phyloP scores from a whole-genome alignment of 345 rosid species.

The Citrus medica region DNA sequence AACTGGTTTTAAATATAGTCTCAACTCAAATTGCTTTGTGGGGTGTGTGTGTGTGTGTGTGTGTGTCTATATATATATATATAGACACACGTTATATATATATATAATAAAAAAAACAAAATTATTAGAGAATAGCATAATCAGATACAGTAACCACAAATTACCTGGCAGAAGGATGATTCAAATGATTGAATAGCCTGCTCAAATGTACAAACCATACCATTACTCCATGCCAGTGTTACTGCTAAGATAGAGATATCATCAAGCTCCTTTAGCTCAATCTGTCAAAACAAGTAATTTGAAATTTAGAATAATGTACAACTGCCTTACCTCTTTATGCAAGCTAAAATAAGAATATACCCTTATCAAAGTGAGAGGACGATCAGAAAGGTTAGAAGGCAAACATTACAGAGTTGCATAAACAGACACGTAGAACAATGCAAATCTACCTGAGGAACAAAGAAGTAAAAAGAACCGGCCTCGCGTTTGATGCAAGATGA shows the following conservation, averaged over 20 bases:
- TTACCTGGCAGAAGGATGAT: slow-evolving; percentile 61
- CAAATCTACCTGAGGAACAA: slow-evolving; percentile 75
- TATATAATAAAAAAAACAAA: background rate
- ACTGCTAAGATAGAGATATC: slow-evolving; percentile 66
- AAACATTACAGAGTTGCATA: background rate
- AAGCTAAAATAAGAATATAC: slow-evolving; percentile 4
- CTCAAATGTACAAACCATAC: slow-evolving; percentile 44
- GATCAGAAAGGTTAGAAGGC: background rate
- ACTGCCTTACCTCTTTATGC: background rate
- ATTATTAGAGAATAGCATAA: background rate
- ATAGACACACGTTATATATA: background rate
- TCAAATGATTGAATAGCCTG: slow-evolving; percentile 61
- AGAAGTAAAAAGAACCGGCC: slow-evolving; percentile 66
- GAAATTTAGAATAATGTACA: background rate
- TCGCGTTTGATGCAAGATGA: slow-evolving; percentile 48
- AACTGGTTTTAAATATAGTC: background rate
- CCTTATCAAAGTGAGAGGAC: background rate
- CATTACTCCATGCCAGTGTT: slow-evolving; percentile 72
- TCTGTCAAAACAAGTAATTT: slow-evolving; percentile 41
- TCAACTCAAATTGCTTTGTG: no score
- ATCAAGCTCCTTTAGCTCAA: slow-evolving; percentile 69
- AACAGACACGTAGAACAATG: slow-evolving; percentile 7
- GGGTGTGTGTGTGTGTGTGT: no score
- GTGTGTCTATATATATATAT: background rate
- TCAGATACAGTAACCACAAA: background rate